Evolutionary conservation across 129 eudicot species (phyloP).

Genomic region (Kitagawia praeruptora): DNA sequence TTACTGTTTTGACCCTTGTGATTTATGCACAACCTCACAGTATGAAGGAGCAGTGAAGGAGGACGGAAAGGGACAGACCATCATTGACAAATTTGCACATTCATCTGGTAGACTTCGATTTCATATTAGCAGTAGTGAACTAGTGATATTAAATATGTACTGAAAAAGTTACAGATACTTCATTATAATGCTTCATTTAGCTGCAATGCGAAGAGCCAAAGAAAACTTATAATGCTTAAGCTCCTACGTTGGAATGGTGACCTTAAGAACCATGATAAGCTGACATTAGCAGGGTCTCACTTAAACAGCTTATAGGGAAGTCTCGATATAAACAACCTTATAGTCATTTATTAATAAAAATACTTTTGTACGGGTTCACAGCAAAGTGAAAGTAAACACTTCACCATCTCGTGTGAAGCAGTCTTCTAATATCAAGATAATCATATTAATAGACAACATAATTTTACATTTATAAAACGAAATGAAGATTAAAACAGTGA

Average conservation of each 20-base stretch:
- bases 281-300: no score
- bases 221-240: no score
- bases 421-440: not conserved
- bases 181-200: no score
- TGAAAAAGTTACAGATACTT: not conserved
- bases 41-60: constrained; percentile 97
- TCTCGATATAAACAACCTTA: not conserved
- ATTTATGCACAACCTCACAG: constrained; percentile 24
- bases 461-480: not conserved
- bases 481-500: not conserved
- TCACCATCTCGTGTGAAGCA: not conserved
- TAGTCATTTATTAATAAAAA: not conserved
- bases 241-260: no score
- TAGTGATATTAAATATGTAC: not conserved
- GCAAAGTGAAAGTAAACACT: not conserved
- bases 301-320: no score
- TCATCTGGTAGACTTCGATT: constrained; percentile 46
- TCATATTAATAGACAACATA: not conserved
- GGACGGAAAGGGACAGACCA: constrained; percentile 79
- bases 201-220: no score
- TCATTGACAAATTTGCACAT: constrained; percentile 87
- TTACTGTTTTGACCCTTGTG: not conserved
- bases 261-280: no score
- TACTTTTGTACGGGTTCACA: no score
- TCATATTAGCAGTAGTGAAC: no score